Conservation (phyloP, 192 early-diverging fungal genomes). For the Podila epicladia region DNA sequence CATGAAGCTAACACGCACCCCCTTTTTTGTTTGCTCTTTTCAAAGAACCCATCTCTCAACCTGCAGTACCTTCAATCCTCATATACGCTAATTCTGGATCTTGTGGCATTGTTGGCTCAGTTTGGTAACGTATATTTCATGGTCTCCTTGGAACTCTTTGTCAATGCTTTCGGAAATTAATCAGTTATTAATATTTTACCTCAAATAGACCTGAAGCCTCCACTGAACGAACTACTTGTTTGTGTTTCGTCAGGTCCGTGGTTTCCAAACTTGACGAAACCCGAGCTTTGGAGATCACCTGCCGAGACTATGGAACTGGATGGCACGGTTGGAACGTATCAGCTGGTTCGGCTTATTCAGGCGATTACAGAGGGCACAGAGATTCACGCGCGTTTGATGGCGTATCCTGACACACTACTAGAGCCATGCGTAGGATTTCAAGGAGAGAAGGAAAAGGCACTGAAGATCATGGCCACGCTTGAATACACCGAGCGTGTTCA, state of each 20-base stretch:
- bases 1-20: neutral
- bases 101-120: conserved; percentile 9
- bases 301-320: conserved; percentile 8
- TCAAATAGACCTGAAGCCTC: conserved; percentile 7
- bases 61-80: conserved; percentile 23
- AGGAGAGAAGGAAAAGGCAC: conserved; percentile 17
- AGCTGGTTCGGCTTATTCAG: conserved; percentile 9
- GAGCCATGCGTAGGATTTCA: conserved; percentile 20
- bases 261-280: conserved; percentile 19
- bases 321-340: neutral
- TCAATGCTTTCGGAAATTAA: neutral
- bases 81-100: conserved; percentile 32
- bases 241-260: conserved; percentile 42
- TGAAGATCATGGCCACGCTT: conserved; percentile 35
- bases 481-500: conserved; percentile 2
- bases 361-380: conserved; percentile 23
- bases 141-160: neutral
- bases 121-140: neutral
- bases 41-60: conserved; percentile 22
- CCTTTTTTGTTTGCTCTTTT: neutral
- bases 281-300: conserved; percentile 18
- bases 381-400: conserved; percentile 16
- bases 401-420: conserved; percentile 10
- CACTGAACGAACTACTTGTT: conserved; percentile 20
- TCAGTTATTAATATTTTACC: neutral